A percentile compares a stretch with the other conserved stretches of the same genome.
These are phyloP conservation scores for Schrenkiella parvula DNA, from an alignment of 345 rosid genomes.

Conservation along the genomic window DNA sequence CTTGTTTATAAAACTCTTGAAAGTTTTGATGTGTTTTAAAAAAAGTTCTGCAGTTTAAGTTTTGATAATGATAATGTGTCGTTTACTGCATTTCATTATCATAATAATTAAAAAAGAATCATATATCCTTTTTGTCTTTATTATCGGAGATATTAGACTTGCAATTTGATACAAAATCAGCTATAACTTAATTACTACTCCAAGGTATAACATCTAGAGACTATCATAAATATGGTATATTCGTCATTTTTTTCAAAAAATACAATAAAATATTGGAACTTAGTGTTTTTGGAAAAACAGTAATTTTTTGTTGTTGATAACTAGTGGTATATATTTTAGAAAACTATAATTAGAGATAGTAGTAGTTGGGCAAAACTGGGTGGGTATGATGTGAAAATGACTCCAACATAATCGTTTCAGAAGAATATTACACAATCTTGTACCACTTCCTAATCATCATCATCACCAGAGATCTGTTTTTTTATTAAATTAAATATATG, in stretches of 20 bases:
- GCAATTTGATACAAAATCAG: background rate
- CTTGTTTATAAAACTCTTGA: too few relatives aligned
- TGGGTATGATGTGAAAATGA: conserved; percentile 10
- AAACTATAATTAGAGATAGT: background rate
- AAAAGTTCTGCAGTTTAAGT: background rate
- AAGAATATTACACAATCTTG: background rate
- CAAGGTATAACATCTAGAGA: background rate
- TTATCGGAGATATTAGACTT: background rate
- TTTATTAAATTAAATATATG: background rate
- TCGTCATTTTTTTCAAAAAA: background rate
- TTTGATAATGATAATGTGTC: background rate
- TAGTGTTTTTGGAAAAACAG: background rate
- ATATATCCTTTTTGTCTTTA: background rate
- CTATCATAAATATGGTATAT: background rate
- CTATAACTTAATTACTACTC: background rate
- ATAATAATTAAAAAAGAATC: background rate
- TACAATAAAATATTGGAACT: background rate
- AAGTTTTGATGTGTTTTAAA: too few relatives aligned
- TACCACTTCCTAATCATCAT: background rate
- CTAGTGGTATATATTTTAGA: background rate
- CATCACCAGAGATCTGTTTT: too few relatives aligned
- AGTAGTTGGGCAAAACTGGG: background rate
- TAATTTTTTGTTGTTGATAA: background rate
- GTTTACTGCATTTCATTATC: background rate
- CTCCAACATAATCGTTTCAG: background rate